phyloP scores from a whole-genome alignment of 495 filamentous ascomycete genomes.

The Lindgomyces ingoldianus region DNA sequence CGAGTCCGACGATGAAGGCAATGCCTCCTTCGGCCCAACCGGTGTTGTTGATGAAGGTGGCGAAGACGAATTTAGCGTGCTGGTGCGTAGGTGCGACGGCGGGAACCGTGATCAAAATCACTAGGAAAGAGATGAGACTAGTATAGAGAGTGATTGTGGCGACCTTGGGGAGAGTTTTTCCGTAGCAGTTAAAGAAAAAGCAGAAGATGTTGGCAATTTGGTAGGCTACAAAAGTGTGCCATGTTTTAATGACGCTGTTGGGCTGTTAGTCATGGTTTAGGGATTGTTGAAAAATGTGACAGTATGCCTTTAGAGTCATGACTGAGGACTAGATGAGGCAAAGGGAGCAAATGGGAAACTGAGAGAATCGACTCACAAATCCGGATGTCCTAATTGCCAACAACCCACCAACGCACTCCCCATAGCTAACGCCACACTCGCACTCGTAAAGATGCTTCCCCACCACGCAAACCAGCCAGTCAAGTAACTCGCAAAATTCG shows the following conservation, averaged over 20 bases:
- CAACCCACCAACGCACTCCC: conserved; percentile 57
- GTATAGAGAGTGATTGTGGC: conserved; percentile 54
- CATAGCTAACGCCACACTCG: conserved; percentile 58
- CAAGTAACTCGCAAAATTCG: conserved; percentile 56
- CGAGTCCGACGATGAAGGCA: conserved; percentile 65
- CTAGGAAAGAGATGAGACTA: conserved; percentile 56
- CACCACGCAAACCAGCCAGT: conserved; percentile 63
- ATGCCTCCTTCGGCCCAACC: conserved; percentile 61
- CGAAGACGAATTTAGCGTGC: conserved; percentile 61
- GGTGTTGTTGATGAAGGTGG: conserved; percentile 62
- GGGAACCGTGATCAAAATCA: conserved; percentile 59
- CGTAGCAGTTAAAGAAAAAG: conserved; percentile 63
- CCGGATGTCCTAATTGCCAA: conserved; percentile 60
- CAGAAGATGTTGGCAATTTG: conserved; percentile 56
- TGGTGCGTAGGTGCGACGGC: conserved; percentile 58
- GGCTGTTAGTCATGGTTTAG: conserved; percentile 16
- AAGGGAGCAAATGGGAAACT: background rate
- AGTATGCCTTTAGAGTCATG: no score
- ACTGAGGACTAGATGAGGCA: no score
- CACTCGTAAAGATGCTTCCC: conserved; percentile 59
- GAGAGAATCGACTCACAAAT: conserved; percentile 49
- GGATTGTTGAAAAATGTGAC: background rate
- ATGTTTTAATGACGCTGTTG: conserved; percentile 53
- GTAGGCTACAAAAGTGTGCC: conserved; percentile 56
- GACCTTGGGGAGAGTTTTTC: conserved; percentile 53